phyloP scores from a whole-genome alignment of 345 rosid species.

The Lumnitzera racemosa region DNA sequence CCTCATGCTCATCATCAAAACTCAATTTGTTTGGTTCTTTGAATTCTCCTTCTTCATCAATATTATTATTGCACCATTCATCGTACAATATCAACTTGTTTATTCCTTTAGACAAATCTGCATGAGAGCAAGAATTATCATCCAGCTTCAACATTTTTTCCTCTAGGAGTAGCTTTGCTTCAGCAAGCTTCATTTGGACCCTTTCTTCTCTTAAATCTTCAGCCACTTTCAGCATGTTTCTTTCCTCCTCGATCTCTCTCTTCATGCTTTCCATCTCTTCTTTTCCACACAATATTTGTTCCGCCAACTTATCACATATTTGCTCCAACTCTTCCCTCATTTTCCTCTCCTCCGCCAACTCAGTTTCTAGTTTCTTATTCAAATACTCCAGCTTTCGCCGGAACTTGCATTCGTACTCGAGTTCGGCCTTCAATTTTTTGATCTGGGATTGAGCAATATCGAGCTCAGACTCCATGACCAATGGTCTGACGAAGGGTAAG shows the following conservation, averaged over 20 bases:
- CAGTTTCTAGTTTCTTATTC: constrained; percentile 51
- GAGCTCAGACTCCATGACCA: constrained; percentile 46
- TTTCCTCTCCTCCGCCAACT: constrained; percentile 43
- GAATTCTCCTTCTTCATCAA: neutral
- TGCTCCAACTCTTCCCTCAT: constrained; percentile 48
- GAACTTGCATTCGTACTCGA: constrained; percentile 46
- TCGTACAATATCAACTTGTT: neutral
- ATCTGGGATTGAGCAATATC: constrained; percentile 42
- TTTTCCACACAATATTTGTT: constrained; percentile 32
- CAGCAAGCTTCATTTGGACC: constrained; percentile 71
- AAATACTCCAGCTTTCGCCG: constrained; percentile 42
- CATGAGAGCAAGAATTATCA: constrained; percentile 3
- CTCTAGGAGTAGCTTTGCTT: constrained; percentile 54
- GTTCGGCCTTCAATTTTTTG: constrained; percentile 52
- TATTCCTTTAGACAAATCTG: no score
- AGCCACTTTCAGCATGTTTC: constrained; percentile 59
- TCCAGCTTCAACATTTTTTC: constrained; percentile 46
- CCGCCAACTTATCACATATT: constrained; percentile 42
- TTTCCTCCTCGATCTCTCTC: constrained; percentile 56
- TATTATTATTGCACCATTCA: no score
- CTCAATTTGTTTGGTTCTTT: constrained; percentile 14
- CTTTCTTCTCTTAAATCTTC: constrained; percentile 69
- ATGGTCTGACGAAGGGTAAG: constrained; percentile 36
- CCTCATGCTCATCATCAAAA: constrained; percentile 6
- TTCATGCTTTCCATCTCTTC: constrained; percentile 42